These are phyloP conservation scores for Paecilomyces dactylethromorphus DNA, from an alignment of 2,329 filamentous ascomycete species.

Conservation along the genomic window DNA sequence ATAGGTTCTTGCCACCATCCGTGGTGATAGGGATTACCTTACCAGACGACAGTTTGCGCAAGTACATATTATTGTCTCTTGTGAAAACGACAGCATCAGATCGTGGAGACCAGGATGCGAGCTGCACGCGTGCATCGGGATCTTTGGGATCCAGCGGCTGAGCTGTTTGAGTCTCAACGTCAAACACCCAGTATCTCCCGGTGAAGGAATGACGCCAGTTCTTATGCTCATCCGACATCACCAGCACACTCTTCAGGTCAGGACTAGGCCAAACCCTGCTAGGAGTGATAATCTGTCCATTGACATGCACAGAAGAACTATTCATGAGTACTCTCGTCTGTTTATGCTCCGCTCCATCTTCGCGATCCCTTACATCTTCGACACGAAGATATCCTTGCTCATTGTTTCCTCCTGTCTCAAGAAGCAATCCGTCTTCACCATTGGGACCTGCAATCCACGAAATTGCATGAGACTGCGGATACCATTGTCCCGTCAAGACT, in stretches of 20 bases:
- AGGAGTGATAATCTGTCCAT: slow-evolving; percentile 51
- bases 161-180: slow-evolving; percentile 71
- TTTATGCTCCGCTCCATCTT: slow-evolving; percentile 37
- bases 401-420: slow-evolving; percentile 57
- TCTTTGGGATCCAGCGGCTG: slow-evolving; percentile 70
- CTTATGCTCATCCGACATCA: slow-evolving; percentile 64
- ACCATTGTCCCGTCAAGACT: slow-evolving; percentile 33
- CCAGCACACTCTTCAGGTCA: slow-evolving; percentile 76
- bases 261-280: slow-evolving; percentile 66
- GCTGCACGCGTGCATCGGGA: slow-evolving; percentile 62
- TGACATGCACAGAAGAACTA: slow-evolving; percentile 54
- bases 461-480: slow-evolving; percentile 31
- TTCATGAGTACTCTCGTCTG: slow-evolving; percentile 70
- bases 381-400: slow-evolving; percentile 74
- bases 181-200: slow-evolving; percentile 83
- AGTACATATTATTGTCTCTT: slow-evolving; percentile 79
- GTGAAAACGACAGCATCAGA: slow-evolving; percentile 88
- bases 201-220: slow-evolving; percentile 90
- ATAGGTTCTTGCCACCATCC: slow-evolving; percentile 81
- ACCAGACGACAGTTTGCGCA: slow-evolving; percentile 60
- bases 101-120: slow-evolving; percentile 82
- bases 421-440: slow-evolving; percentile 67
- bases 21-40: slow-evolving; percentile 67
- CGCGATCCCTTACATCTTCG: slow-evolving; percentile 67
- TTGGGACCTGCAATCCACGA: slow-evolving; percentile 43